phyloP scores from a whole-genome alignment of 2,329 filamentous ascomycete genomes.

The Fusarium avenaceum region DNA sequence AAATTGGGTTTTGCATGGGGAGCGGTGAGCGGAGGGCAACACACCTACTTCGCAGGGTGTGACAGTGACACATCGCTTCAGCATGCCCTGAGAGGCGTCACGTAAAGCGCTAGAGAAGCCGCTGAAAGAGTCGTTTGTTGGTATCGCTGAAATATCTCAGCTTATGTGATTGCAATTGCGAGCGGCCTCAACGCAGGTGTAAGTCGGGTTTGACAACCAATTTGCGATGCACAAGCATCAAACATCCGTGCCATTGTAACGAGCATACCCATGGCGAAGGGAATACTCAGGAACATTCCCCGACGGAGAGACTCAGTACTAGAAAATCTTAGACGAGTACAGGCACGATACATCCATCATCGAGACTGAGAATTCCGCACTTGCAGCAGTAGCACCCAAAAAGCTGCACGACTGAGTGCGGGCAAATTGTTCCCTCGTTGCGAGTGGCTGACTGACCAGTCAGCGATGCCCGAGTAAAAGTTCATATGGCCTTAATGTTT shows the following conservation, averaged over 20 bases:
- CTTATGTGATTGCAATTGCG: conserved; percentile 28
- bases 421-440: conserved; percentile 29
- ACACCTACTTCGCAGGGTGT: conserved; percentile 39
- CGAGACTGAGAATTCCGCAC: conserved; percentile 33
- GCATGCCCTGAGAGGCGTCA: conserved; percentile 45
- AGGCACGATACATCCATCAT: conserved; percentile 34
- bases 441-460: conserved; percentile 39
- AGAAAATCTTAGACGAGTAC: conserved; percentile 45
- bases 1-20: conserved; percentile 41
- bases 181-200: conserved; percentile 21
- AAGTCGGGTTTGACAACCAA: conserved; percentile 33
- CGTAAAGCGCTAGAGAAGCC: conserved; percentile 40
- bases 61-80: conserved; percentile 47
- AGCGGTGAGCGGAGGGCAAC: conserved; percentile 40
- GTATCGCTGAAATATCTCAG: conserved; percentile 49
- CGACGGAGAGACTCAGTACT: conserved; percentile 1
- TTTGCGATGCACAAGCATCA: conserved; percentile 30
- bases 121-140: conserved; percentile 43
- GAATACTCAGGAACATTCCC: conserved; percentile 17
- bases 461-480: conserved; percentile 28
- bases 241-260: conserved; percentile 14
- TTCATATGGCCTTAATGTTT: conserved; percentile 19
- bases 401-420: conserved; percentile 39
- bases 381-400: conserved; percentile 44
- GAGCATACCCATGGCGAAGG: conserved; percentile 8